These are phyloP conservation scores for Cydonia oblonga DNA, from an alignment of 331 rosid species.

Conservation along the genomic window DNA sequence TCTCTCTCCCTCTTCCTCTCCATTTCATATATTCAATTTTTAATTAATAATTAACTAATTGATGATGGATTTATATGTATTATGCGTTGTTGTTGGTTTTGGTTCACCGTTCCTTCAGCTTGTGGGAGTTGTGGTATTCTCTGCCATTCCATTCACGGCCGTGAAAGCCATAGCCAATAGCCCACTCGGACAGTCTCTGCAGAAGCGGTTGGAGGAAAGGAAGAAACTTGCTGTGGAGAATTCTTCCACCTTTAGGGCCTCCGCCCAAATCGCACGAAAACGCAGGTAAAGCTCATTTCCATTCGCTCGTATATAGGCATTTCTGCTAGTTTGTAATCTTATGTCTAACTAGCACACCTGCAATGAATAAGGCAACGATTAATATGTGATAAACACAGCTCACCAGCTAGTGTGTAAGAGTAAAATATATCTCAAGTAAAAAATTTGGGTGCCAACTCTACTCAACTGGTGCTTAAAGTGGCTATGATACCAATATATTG, in stretches of 20 bases:
- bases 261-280: constrained; percentile 44
- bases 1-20: not conserved
- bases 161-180: constrained; percentile 87
- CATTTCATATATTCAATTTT: not conserved
- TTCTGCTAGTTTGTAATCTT: no score
- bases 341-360: no score
- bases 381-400: no score
- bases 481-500: no score
- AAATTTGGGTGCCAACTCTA: no score
- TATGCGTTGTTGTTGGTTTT: no score
- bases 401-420: no score
- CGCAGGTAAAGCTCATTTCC: constrained; percentile 41
- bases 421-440: no score
- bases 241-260: constrained; percentile 46
- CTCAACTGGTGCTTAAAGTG: no score
- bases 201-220: constrained; percentile 43
- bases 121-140: constrained; percentile 74
- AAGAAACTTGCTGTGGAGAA: constrained; percentile 41
- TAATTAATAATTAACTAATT: not conserved
- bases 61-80: no score
- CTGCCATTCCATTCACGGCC: constrained; percentile 84
- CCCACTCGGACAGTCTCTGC: constrained; percentile 70
- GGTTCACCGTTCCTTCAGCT: constrained; percentile 29
- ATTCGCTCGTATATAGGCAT: no score
- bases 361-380: no score